A percentile compares a stretch with the other conserved stretches of the same genome.
Conservation (phyloP, 805 yeast species). For the Kodamaea hsintzibuensis region DNA sequence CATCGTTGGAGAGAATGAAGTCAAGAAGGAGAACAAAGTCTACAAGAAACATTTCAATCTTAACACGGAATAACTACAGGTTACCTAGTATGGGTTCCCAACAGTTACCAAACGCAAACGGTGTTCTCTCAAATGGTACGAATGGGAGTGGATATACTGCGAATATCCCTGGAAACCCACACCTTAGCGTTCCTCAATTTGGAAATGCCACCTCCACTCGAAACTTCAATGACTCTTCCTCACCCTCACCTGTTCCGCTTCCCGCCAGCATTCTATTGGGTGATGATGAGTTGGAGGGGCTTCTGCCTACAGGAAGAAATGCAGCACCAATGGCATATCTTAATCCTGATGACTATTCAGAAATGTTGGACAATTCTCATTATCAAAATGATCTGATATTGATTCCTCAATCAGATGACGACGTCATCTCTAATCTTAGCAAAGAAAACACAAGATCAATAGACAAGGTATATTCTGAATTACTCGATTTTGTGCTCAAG, state of each 20-base stretch:
- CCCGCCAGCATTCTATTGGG: background rate
- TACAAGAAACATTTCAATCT: constrained; percentile 26
- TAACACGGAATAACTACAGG: constrained; percentile 19
- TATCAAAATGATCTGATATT: background rate
- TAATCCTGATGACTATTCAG: constrained; percentile 1
- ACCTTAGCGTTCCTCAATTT: background rate
- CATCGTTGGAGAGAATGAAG: constrained; percentile 60
- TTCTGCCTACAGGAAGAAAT: constrained; percentile 2
- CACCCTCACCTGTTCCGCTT: background rate
- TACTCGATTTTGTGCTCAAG: constrained; percentile 50
- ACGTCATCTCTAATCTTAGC: constrained; percentile 8
- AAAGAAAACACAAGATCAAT: constrained; percentile 10
- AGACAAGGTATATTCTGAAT: constrained; percentile 32
- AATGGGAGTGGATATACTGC: background rate
- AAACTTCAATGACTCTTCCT: background rate
- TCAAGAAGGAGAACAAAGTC: constrained; percentile 55
- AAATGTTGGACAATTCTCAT: constrained; percentile 1
- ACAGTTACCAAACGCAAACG: constrained; percentile 15
- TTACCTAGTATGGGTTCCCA: constrained; percentile 28
- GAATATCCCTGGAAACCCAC: background rate
- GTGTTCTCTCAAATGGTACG: background rate
- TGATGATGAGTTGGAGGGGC: background rate
- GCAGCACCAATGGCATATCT: background rate
- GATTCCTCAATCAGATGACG: constrained; percentile 7
- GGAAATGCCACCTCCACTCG: background rate